Percentiles rank a stretch among this genome's conserved stretches.
These are phyloP conservation scores for Zalaria obscura DNA, from an alignment of 2,329 filamentous ascomycete species.

Conservation along the genomic window DNA sequence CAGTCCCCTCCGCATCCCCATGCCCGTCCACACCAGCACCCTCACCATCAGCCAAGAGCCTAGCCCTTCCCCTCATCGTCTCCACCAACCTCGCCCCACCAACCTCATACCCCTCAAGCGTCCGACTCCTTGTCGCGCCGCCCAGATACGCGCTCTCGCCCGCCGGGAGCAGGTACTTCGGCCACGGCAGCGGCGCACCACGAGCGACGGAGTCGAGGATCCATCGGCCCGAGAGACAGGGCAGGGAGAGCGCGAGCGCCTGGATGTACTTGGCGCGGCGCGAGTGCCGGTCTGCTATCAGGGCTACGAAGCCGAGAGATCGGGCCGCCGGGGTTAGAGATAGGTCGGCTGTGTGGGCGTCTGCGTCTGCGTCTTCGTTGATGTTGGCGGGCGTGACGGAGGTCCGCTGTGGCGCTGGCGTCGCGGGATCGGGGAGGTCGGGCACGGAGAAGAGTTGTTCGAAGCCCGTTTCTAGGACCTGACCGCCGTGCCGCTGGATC, in stretches of 20 bases:
- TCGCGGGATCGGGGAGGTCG: conserved; percentile 16
- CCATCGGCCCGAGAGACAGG: conserved; percentile 76
- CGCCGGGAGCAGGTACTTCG: conserved; percentile 69
- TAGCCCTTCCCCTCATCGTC: conserved; percentile 35
- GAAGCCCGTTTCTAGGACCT: conserved; percentile 60
- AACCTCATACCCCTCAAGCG: conserved; percentile 45
- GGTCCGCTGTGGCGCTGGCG: conserved; percentile 9
- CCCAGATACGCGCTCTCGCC: conserved; percentile 66
- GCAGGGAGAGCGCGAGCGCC: conserved; percentile 76
- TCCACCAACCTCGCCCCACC: conserved; percentile 41
- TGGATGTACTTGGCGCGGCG: conserved; percentile 89
- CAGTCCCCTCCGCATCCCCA: conserved; percentile 10
- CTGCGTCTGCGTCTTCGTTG: background rate
- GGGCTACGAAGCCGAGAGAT: conserved; percentile 60
- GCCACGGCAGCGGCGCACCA: conserved; percentile 54
- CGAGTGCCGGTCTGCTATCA: conserved; percentile 77
- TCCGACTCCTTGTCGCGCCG: conserved; percentile 63
- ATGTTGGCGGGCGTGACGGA: background rate
- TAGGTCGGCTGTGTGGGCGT: conserved; percentile 1
- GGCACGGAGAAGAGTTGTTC: conserved; percentile 57
- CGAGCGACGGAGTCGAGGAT: conserved; percentile 55
- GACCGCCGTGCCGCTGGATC: conserved; percentile 59
- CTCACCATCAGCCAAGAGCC: conserved; percentile 10
- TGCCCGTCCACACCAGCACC: background rate
- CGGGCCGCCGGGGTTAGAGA: conserved; percentile 37